phyloP scores from a whole-genome alignment of 192 early-diverging fungal genomes.

The Gonapodya prolifera region DNA sequence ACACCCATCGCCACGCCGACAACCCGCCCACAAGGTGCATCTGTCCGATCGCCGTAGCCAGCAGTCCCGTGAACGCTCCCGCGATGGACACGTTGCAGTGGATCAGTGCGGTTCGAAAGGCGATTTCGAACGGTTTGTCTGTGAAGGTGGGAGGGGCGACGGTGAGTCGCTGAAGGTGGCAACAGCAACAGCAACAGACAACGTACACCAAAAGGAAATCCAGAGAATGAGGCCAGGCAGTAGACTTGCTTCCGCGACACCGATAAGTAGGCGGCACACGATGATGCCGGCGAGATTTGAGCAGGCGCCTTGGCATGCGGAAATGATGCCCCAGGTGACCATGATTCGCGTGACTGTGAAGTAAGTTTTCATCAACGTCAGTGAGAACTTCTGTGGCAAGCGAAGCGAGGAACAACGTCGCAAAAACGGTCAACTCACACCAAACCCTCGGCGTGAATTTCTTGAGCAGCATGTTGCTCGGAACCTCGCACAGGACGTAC shows the following conservation, averaged over 20 bases:
- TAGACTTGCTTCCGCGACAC: slow-evolving; percentile 25
- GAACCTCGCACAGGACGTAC: not conserved
- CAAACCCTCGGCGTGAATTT: not conserved
- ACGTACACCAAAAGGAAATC: slow-evolving; percentile 33
- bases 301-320: slow-evolving; percentile 13
- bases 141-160: slow-evolving; percentile 21
- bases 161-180: no score
- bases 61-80: not conserved
- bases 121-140: slow-evolving; percentile 15
- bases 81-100: slow-evolving; percentile 20
- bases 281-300: slow-evolving; percentile 12
- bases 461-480: slow-evolving; percentile 4
- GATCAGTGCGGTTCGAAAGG: slow-evolving; percentile 25
- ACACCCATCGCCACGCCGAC: slow-evolving; percentile 15
- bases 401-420: no score
- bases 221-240: slow-evolving; percentile 14
- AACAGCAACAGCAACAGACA: no score
- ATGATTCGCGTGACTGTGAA: slow-evolving; percentile 16
- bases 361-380: no score
- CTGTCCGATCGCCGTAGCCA: not conserved
- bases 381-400: no score
- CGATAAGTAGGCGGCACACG: slow-evolving; percentile 13
- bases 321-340: slow-evolving; percentile 11
- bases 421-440: no score
- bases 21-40: slow-evolving; percentile 9